phyloP scores from a whole-genome alignment of 768 basidiomycete genomes.

The Kwoniella sp. region DNA sequence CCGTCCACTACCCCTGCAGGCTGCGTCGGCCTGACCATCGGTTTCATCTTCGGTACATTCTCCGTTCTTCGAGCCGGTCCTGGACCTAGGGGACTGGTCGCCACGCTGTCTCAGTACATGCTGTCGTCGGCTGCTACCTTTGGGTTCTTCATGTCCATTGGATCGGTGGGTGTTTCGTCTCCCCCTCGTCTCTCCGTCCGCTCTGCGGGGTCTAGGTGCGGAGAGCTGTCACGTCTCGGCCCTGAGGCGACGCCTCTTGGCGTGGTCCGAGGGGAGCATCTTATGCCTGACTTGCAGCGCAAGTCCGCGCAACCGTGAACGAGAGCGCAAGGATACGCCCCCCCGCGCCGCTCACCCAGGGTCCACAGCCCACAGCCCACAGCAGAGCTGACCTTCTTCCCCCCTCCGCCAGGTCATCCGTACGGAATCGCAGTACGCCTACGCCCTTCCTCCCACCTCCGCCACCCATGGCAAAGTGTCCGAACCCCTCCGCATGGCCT shows the following conservation, averaged over 20 bases:
- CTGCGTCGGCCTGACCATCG: conserved; percentile 83
- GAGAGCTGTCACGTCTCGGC: no score
- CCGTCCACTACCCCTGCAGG: background rate
- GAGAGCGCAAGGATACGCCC: no score
- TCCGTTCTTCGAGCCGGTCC: conserved; percentile 87
- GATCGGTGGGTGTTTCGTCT: conserved; percentile 75
- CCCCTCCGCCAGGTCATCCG: conserved; percentile 80
- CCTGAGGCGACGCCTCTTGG: no score
- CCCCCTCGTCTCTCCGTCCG: no score
- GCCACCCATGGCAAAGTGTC: conserved; percentile 3
- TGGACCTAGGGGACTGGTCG: conserved; percentile 81
- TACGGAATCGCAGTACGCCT: conserved; percentile 58
- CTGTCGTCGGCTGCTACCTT: conserved; percentile 95
- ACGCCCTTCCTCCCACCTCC: conserved; percentile 21
- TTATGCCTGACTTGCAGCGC: background rate
- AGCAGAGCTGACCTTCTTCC: background rate
- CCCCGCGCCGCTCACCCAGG: no score
- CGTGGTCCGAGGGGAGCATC: no score
- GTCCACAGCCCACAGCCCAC: background rate
- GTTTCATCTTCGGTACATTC: conserved; percentile 93
- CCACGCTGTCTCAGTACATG: conserved; percentile 97
- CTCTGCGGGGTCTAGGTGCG: no score
- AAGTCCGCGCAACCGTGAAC: no score
- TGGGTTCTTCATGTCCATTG: conserved; percentile 92
- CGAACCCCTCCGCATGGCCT: conserved; percentile 13